Base-by-base conservation (phyloP, 768 basidiomycete genomes). In the Leccinellum luteum region DNA sequence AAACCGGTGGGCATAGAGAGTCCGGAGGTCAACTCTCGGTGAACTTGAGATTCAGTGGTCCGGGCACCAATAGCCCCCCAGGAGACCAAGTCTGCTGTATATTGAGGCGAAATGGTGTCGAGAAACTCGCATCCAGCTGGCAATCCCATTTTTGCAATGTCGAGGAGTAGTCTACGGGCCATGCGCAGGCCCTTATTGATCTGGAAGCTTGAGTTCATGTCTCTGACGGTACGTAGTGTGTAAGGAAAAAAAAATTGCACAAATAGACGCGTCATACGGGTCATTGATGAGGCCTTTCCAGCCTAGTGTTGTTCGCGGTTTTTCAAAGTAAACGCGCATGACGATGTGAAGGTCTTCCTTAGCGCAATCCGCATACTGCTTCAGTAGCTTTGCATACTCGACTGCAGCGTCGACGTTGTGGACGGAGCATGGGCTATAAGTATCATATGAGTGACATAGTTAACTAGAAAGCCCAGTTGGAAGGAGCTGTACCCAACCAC, bases 211-310 rank as follows among this genome's bases (percentile, higher is more conserved):
- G 87, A 83, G 74, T 98, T 94, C 78, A 98, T 86, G 54, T 93
- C 91, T 6, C 71, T 72, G 51, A 32, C 6, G 8, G 35, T 10
- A 25, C 28, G 17, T 3, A 15, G 12, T 0, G 9, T 8, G 27
- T 66, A 23, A 64, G 56, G 45, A 34, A 45, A 49, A n/a, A n/a
- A 25, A 25, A 27, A 41, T 6, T 12, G 8, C 14, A 44, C 44
- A 6, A 6, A n/a, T 25, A 49, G 23, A 34, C 2, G 23, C n/a
- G 10, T 6, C 71, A 12, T 58, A 72, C 71, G 96, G 95, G 67
- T 98, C 94, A 69, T 98, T 98, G 75, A 98, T 98, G 60, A 98
- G 84, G 35, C 96, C 96, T 73, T 99, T 99, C 96, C 96, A 99
- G 27, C 97, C 97, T 49, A 98, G 89, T 0, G 96, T 98, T 7